Base-by-base conservation (phyloP, 805 yeast genomes). In the Candida suzukii region DNA sequence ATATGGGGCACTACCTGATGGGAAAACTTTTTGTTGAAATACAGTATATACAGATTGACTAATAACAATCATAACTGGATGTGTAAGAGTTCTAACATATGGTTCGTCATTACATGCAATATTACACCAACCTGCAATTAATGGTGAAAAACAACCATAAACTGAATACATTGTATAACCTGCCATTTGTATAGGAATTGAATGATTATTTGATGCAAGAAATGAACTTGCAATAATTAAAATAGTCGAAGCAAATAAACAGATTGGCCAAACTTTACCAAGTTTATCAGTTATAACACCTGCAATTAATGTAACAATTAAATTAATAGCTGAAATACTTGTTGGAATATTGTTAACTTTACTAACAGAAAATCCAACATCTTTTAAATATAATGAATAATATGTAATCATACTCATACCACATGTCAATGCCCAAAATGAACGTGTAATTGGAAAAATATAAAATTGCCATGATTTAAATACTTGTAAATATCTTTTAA, bases 61-160 rank as follows among this genome's bases (percentile, higher is more conserved):
- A 17, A 57, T 43, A 16, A 52, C 55, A 38, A 53, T 46, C 58
- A 53, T 53, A 16, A 51, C 44, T 4, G 61, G 51, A 18, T 53
- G 42, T 2, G 58, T 49, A 19, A 53, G 44, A 7, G 61, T 58
- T 39, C 60, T 45, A 28, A 56, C 40, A 25, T 47, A 45, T 19
- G 53, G 57, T 39, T 51, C 48, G 12, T 48, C 48, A 13, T 50
- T 50, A 46, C 80, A 74, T 1, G 76, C 74, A 37, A 74, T 63
- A 48, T 78, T 78, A 3, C 81, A 81, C 83, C 84, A 78, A 0
- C 83, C 74, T 39, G 79, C 73, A 54, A 74, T 73, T 0, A 73
- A 66, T 0, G 84, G 73, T 46, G 78, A 83, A 4, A 80, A 82
- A 28, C 82, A 77, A 48, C 53, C 53, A 35, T 51, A 49, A 11